Evolutionary conservation across 2,329 filamentous ascomycete species (phyloP).

Genomic region (Juglanconis juglandina): DNA sequence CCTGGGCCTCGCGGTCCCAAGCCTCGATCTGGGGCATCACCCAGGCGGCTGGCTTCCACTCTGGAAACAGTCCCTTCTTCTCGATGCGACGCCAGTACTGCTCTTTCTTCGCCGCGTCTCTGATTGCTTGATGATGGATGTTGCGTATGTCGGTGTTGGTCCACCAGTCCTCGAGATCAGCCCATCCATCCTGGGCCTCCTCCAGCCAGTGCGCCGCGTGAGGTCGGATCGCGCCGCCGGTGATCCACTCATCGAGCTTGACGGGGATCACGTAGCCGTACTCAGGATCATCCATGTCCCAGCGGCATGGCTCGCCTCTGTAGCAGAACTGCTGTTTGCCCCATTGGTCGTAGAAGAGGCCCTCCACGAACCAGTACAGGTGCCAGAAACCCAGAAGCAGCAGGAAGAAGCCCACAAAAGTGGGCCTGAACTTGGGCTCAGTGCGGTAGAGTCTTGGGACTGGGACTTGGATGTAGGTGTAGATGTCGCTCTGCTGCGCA

Average conservation of each 20-base stretch:
- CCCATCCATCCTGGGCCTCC: conserved; percentile 43
- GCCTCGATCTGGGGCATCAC: conserved; percentile 41
- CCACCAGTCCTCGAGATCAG: conserved; percentile 45
- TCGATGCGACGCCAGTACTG: conserved; percentile 46
- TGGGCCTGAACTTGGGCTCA: conserved; percentile 44
- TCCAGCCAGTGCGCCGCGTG: conserved; percentile 36
- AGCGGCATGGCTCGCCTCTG: conserved; percentile 38
- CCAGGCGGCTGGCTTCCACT: conserved; percentile 36
- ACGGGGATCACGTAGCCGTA: conserved; percentile 60
- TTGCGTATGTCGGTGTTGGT: conserved; percentile 39
- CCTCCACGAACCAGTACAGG: conserved; percentile 39
- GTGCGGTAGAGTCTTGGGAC: conserved; percentile 46
- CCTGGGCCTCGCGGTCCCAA: conserved; percentile 41
- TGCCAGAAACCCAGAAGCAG: conserved; percentile 50
- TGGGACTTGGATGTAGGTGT: conserved; percentile 39
- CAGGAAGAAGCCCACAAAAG: conserved; percentile 44
- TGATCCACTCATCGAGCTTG: conserved; percentile 60
- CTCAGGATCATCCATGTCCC: conserved; percentile 46
- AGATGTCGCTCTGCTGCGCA: conserved; percentile 10
- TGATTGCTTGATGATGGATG: conserved; percentile 37
- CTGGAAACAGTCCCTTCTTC: conserved; percentile 38
- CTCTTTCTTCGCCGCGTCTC: conserved; percentile 37
- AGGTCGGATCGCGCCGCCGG: conserved; percentile 47
- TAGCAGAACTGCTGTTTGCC: conserved; percentile 53
- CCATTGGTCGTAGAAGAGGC: conserved; percentile 45